Evolutionary conservation across 192 early-diverging fungal species (phyloP), one percentile per base, ranked within the genome.

Genomic region (Diversispora epigaea): DNA sequence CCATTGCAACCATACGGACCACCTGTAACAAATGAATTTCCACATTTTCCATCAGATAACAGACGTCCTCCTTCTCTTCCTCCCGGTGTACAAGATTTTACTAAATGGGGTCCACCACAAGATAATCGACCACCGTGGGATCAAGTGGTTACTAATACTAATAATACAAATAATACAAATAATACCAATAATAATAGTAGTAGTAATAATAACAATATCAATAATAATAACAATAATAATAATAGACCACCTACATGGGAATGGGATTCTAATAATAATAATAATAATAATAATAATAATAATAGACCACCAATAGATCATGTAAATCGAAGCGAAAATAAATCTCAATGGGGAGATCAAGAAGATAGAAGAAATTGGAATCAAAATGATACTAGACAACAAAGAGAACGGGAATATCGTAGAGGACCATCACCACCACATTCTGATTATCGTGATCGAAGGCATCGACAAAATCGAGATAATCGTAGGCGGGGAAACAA

Each of bases 21-120:
- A 54, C 50, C 50, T 17, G 9, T 11, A 54, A 11, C n/a, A 54
- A 54, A 54, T 11, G 50, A 17, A 11, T 17, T 17, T 4, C 10
- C 50, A 54, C 50, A 54, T 54, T 54, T 17, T 54, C 50, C 50
- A 54, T 54, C 50, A 54, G 50, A 54, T 54, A 54, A 54, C 10
- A 54, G 50, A 17, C 50, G 50, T 54, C 50, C 50, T 54, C 25
- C 25, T 32, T 2, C 25, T 32, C 25, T 2, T 32, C 25, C 25
- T 32, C 25, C 25, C 2, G 50, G 50, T 14, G 50, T 17, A 54
- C 50, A 54, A 32, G 25, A 32, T 32, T 32, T 32, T 32, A 2
- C 50, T 54, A 11, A 54, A 54, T 54, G 50, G 50, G 50, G 12
- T 4, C 50, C 50, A 17, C 50, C 50, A 54, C 50, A 54, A 4